Evolutionary conservation across 2,329 filamentous ascomycete genomes (phyloP).

Genomic region (Aspergillus aculeatus): DNA sequence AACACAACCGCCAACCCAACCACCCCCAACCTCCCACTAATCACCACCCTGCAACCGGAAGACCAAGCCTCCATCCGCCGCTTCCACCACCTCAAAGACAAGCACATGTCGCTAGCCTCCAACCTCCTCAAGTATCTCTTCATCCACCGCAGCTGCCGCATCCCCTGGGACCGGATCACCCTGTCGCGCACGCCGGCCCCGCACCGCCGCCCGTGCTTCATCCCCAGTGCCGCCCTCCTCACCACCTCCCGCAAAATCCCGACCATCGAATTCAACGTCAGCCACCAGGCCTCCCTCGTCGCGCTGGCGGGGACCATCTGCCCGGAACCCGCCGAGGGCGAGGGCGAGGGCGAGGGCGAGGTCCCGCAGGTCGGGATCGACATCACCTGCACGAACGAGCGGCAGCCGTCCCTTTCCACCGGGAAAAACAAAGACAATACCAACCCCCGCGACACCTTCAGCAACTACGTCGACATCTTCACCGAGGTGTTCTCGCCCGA

Average conservation of each 20-base stretch:
- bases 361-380: conserved; percentile 56
- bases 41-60: conserved; percentile 41
- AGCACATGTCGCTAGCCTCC: conserved; percentile 61
- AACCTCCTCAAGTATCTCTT: conserved; percentile 62
- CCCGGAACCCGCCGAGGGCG: conserved; percentile 9
- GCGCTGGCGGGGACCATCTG: conserved; percentile 53
- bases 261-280: conserved; percentile 62
- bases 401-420: conserved; percentile 20
- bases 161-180: conserved; percentile 58
- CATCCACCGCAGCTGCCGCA: conserved; percentile 53
- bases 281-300: conserved; percentile 64
- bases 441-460: conserved; percentile 51
- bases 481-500: conserved; percentile 57
- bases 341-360: too few species aligned
- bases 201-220: conserved; percentile 54
- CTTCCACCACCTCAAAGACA: conserved; percentile 56
- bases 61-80: conserved; percentile 52
- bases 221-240: conserved; percentile 34
- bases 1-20: conserved; percentile 11
- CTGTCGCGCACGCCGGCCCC: conserved; percentile 53
- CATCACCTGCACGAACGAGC: conserved; percentile 62
- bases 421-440: conserved; percentile 51
- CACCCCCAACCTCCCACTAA: conserved; percentile 34
- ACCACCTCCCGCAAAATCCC: conserved; percentile 7
- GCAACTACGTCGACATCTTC: conserved; percentile 61